Percentiles rank a stretch among this genome's conserved stretches.
phyloP scores from a whole-genome alignment of 2,329 filamentous ascomycete genomes.

The Aspergillus versicolor region DNA sequence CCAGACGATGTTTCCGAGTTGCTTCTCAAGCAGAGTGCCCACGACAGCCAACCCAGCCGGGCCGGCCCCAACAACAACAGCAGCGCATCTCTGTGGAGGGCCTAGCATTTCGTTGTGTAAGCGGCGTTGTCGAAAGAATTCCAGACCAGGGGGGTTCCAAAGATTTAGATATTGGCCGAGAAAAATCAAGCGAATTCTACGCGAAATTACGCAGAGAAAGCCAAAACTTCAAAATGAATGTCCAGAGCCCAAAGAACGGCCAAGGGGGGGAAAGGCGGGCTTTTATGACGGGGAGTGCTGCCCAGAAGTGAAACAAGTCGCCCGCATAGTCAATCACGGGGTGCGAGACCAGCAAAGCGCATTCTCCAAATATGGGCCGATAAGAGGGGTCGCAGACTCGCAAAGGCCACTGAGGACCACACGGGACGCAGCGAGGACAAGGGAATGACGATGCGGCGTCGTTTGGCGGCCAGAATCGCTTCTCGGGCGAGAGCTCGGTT shows the following conservation, averaged over 20 bases:
- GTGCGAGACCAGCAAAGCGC: not conserved
- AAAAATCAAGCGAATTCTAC: conserved; percentile 4
- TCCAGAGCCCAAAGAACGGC: not conserved
- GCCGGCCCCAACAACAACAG: conserved; percentile 60
- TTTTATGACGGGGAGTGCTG: not conserved
- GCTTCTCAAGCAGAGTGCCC: conserved; percentile 60
- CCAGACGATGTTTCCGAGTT: conserved; percentile 56
- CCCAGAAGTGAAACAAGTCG: conserved; percentile 1
- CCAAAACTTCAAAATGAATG: not conserved
- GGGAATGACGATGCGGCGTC: conserved; percentile 10
- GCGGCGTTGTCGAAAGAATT: not conserved
- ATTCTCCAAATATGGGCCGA: conserved; percentile 7
- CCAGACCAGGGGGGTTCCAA: not conserved
- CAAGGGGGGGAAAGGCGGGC: conserved; percentile 2
- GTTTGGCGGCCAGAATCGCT: conserved; percentile 1
- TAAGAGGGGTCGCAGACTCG: conserved; percentile 2
- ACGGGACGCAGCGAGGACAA: not conserved
- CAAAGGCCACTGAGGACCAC: not conserved
- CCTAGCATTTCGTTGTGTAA: conserved; percentile 20
- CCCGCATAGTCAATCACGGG: conserved; percentile 7
- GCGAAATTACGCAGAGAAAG: conserved; percentile 6
- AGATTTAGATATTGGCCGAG: not conserved
- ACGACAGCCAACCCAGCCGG: conserved; percentile 60
- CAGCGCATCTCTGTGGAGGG: conserved; percentile 44
- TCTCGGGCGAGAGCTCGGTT: conserved; percentile 12